Evolutionary conservation across 1,284 basidiomycete genomes (phyloP).

Genomic region (Papiliotrema fonsecae): DNA sequence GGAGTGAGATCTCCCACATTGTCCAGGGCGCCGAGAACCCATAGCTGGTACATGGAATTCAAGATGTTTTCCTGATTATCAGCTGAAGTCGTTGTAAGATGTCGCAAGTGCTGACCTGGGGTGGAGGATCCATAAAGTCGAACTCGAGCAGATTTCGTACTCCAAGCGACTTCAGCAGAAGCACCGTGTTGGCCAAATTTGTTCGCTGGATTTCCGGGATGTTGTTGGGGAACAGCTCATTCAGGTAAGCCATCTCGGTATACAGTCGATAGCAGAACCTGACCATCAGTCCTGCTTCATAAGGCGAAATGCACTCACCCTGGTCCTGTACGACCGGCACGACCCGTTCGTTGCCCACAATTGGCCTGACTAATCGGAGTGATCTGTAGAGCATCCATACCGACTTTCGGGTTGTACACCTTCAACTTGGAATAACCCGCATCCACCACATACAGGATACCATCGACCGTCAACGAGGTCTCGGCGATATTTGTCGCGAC

Average conservation of each 20-base stretch:
- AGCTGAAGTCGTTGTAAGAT: neutral
- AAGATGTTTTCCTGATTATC: slow-evolving; percentile 72
- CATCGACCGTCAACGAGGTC: slow-evolving; percentile 95
- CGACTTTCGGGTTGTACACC: slow-evolving; percentile 98
- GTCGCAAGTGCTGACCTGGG: slow-evolving; percentile 51
- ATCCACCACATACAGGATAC: slow-evolving; percentile 95
- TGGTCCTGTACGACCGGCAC: slow-evolving; percentile 91
- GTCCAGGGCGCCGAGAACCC: slow-evolving; percentile 95
- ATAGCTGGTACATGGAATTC: slow-evolving; percentile 98
- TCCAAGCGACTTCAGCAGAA: slow-evolving; percentile 90
- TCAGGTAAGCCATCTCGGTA: slow-evolving; percentile 92
- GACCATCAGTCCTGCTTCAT: neutral
- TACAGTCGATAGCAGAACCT: slow-evolving; percentile 94
- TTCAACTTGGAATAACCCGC: slow-evolving; percentile 96
- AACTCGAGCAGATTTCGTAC: slow-evolving; percentile 94
- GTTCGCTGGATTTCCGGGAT: slow-evolving; percentile 98
- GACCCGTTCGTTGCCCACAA: slow-evolving; percentile 88
- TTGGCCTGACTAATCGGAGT: slow-evolving; percentile 98
- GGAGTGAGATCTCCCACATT: slow-evolving; percentile 95
- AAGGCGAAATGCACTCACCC: slow-evolving; percentile 57
- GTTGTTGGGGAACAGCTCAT: slow-evolving; percentile 94
- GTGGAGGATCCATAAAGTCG: slow-evolving; percentile 97
- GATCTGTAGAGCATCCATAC: slow-evolving; percentile 98
- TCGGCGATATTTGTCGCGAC: slow-evolving; percentile 99
- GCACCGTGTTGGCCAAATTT: slow-evolving; percentile 92